Base-by-base conservation (phyloP, 179 eudicot species). In the Beta corolliflora region DNA sequence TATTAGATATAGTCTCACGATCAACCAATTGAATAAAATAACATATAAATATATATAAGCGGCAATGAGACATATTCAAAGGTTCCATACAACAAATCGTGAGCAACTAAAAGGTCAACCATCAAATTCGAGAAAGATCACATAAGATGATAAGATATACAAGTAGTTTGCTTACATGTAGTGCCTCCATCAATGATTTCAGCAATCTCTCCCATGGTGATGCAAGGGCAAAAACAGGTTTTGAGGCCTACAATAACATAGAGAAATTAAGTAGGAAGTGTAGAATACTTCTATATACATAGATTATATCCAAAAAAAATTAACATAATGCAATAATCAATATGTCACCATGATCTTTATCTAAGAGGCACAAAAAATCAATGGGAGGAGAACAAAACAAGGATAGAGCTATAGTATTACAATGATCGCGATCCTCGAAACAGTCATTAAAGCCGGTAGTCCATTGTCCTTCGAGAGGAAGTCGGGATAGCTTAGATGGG, bases 151-250 rank as follows among this genome's bases (percentile, higher is more conserved):
- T 23, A 53, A 1, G 41, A 36, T 7, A 54, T 0, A 15, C 11
- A 21, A 2, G 1, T 58, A 70, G 56, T 54, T 25, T 77, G 70
- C 85, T 77, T 87, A 87, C 89, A 29, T 45, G 82, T 84, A 67
- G 84, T 69, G 79, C 89, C 89, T 10, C 80, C 83, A 59, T 85
- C 85, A 31, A 87, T 60, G 9, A 87, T 82, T 61, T 85, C 85
- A 4, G 85, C 89, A 52, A 84, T 82, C 82, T 80, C 82, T 4
- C 89, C 89, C 86, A 87, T 68, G 61, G 83, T 80, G 66, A 65
- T 75, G 73, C 84, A 82, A 55, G 89, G 87, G 78, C 84, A 87
- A 53, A 79, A 80, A 44, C 76, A 76, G 3, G 86, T 76, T 50
- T 65, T 82, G 8, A 85, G n/a, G 58, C 89, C 89, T 87, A 79